These are phyloP conservation scores for Lolium perenne DNA, from an alignment of 176 grass and related monocot genomes.

Conservation along the genomic window DNA sequence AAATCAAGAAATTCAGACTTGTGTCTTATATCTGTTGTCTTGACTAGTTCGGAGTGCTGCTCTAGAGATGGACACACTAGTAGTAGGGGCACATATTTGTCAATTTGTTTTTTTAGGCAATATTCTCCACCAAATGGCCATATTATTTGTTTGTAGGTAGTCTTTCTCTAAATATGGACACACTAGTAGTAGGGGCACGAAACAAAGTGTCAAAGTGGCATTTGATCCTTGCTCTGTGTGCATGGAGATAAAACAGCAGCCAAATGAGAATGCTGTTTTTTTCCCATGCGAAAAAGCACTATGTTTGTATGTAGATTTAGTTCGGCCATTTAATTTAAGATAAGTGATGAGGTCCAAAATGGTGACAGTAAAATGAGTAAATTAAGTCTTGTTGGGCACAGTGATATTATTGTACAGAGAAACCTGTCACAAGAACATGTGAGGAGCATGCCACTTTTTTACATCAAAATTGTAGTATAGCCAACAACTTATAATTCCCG, in stretches of 20 bases:
- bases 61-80: no score
- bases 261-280: no score
- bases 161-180: neutral
- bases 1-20: neutral
- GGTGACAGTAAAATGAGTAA: no score
- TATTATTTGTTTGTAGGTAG: neutral
- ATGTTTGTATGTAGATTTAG: neutral
- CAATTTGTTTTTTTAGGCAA: neutral
- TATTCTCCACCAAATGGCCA: neutral
- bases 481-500: no score
- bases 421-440: no score
- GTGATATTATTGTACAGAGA: no score
- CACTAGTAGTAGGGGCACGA: neutral
- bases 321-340: constrained; percentile 19
- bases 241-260: neutral
- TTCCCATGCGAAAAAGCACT: no score
- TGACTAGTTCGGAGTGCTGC: neutral
- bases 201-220: neutral
- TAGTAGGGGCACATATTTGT: no score
- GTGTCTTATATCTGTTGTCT: neutral
- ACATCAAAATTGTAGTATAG: no score
- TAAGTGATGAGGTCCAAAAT: neutral
- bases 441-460: no score
- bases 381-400: no score
- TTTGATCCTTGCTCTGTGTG: neutral